Percentiles rank a stretch among this genome's conserved stretches.
Evolutionary conservation across 371 early-diverging fungal species (phyloP).

Genomic region (Apophysomyces variabilis): DNA sequence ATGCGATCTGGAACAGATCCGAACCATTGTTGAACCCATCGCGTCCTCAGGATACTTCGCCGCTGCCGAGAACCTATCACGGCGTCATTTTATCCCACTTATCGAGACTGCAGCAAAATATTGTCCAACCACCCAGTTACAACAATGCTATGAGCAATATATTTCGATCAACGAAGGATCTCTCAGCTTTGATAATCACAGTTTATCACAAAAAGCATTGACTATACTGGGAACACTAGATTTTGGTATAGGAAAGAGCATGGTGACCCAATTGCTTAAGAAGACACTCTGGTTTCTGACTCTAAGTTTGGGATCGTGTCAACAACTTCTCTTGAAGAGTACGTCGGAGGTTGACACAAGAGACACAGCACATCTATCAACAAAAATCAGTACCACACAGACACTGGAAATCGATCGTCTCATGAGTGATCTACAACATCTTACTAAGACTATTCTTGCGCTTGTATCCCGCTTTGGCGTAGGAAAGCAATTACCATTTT

Average conservation of each 20-base stretch:
- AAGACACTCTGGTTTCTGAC: conserved; percentile 30
- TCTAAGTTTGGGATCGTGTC: conserved; percentile 16
- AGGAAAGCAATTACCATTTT: conserved; percentile 20
- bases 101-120: conserved; percentile 35
- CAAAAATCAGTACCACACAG: background rate
- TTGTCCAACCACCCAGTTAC: conserved; percentile 11
- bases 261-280: conserved; percentile 23
- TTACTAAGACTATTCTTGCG: conserved; percentile 43
- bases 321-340: conserved; percentile 15
- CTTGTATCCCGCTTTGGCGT: conserved; percentile 40
- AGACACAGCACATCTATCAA: background rate
- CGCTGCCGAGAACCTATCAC: conserved; percentile 44
- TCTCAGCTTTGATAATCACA: conserved; percentile 21
- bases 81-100: conserved; percentile 50
- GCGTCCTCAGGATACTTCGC: conserved; percentile 47
- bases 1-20: conserved; percentile 26
- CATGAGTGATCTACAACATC: conserved; percentile 48
- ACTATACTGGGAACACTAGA: conserved; percentile 46
- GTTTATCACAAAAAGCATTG: conserved; percentile 43
- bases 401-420: conserved; percentile 24
- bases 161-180: background rate
- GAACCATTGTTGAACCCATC: conserved; percentile 37
- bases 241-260: conserved; percentile 37
- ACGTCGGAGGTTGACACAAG: background rate
- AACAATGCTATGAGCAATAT: conserved; percentile 26